phyloP scores from a whole-genome alignment of 768 basidiomycete genomes.

The Termitomyces sp. region DNA sequence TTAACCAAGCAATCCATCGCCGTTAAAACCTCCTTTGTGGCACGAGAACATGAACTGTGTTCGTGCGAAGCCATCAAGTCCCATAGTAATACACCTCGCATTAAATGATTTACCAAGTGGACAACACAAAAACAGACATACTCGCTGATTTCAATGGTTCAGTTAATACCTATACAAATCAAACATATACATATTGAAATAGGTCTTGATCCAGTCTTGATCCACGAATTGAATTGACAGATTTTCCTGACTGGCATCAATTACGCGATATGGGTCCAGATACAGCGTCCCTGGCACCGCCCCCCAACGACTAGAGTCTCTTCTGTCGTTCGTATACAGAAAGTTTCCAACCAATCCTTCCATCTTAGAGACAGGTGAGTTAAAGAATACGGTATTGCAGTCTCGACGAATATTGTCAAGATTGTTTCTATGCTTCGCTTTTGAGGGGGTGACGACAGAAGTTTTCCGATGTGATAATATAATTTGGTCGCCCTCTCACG shows the following conservation, averaged over 20 bases:
- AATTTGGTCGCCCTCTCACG: no score
- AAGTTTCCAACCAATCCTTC: conserved; percentile 26
- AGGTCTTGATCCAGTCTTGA: neutral
- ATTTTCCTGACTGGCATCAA: neutral
- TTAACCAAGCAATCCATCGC: conserved; percentile 36
- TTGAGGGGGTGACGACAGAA: no score
- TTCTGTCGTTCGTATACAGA: conserved; percentile 51
- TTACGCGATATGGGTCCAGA: conserved; percentile 51
- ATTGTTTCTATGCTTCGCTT: no score
- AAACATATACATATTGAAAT: no score
- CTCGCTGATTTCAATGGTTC: conserved; percentile 44
- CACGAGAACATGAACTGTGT: conserved; percentile 64
- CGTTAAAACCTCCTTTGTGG: conserved; percentile 31
- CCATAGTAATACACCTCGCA: neutral
- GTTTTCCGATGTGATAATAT: no score
- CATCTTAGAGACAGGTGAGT: conserved; percentile 36
- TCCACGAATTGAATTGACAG: neutral
- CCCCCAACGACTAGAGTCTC: no score
- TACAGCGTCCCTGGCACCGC: no score
- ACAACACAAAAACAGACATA: conserved; percentile 53
- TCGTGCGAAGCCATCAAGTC: conserved; percentile 30
- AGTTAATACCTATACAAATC: no score
- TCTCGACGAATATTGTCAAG: neutral
- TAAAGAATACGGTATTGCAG: conserved; percentile 37
- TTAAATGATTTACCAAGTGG: no score